Evolutionary conservation across 805 yeast genomes (phyloP).

Genomic region (Schwanniomyces occidentalis): DNA sequence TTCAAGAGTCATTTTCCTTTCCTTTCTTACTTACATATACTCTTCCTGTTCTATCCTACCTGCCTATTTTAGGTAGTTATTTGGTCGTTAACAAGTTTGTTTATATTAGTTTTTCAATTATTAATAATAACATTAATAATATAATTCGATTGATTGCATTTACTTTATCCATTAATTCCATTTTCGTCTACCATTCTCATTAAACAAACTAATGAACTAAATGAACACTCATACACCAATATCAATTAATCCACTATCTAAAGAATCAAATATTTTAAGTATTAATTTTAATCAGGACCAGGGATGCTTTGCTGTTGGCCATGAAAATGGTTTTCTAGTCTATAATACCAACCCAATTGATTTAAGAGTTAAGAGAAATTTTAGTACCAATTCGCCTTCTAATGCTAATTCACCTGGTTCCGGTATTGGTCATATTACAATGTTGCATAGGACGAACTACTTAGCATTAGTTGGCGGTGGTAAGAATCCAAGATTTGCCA

Average conservation of each 20-base stretch:
- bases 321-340: constrained; percentile 78
- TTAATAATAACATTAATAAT: too few species aligned
- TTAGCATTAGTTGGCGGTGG: constrained; percentile 93
- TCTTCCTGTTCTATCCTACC: too few species aligned
- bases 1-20: too few species aligned
- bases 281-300: constrained; percentile 86
- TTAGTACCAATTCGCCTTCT: constrained; percentile 22
- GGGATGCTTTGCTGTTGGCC: constrained; percentile 84
- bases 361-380: constrained; percentile 61
- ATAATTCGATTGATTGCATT: too few species aligned
- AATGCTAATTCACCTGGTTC: constrained; percentile 11
- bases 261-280: constrained; percentile 35
- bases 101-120: too few species aligned
- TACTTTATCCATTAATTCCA: too few species aligned
- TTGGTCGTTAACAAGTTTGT: too few species aligned
- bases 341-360: constrained; percentile 88
- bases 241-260: constrained; percentile 5
- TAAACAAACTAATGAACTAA: constrained; percentile 1
- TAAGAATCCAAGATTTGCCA: constrained; percentile 70
- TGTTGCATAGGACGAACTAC: constrained; percentile 91
- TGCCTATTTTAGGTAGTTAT: too few species aligned
- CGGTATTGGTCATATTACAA: constrained; percentile 75
- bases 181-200: too few species aligned
- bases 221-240: constrained; percentile 23
- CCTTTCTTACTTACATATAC: too few species aligned